Evolutionary conservation across 2,329 filamentous ascomycete species (phyloP), one percentile per base, ranked within the genome.

Genomic region (Amesomyces nigricolor): DNA sequence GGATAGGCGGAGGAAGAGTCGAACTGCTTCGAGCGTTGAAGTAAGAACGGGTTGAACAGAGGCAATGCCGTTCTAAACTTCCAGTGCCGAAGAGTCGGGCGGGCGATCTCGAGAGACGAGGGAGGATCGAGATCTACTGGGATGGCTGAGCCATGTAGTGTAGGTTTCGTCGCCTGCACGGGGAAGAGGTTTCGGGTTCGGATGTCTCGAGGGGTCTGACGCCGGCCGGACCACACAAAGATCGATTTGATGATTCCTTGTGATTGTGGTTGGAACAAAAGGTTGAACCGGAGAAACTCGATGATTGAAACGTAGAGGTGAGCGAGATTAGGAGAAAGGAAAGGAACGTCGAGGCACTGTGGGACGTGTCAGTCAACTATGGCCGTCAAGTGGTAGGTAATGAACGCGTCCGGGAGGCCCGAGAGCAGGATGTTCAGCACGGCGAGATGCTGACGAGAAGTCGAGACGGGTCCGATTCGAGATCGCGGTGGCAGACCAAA

Each of bases 1-100:
- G 48, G 46, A 42, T 26, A 35, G 16, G 26, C 65, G 61, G 67
- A 66, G 53, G 53, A 62, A 68, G 69, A 50, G 58, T 61, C 61
- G 64, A 68, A 71, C 70, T 71, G 66, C 71, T 72, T 74, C 70
- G 55, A 70, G 69, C 71, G 66, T 70, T 66, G 69, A 67, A 68
- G 70, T 62, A 53, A 29, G 39, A 60, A 32, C 48, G 57, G 63
- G 63, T 59, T 66, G 65, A 64, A 58, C 63, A 59, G 61, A 58
- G 53, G 19, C 63, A 66, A 67, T 65, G 53, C 58, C 61, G 63
- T 62, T 65, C 68, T 58, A 51, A 54, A 57, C 46, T 63, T 66
- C 68, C 68, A 72, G 67, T 68, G 70, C 68, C 54, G 70, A 72
- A 71, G 68, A 72, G 71, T 70, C 48, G 64, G 58, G 43, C 42